These are phyloP conservation scores for Metschnikowia bowlesiae DNA, from an alignment of 805 yeast genomes.

Conservation along the genomic window DNA sequence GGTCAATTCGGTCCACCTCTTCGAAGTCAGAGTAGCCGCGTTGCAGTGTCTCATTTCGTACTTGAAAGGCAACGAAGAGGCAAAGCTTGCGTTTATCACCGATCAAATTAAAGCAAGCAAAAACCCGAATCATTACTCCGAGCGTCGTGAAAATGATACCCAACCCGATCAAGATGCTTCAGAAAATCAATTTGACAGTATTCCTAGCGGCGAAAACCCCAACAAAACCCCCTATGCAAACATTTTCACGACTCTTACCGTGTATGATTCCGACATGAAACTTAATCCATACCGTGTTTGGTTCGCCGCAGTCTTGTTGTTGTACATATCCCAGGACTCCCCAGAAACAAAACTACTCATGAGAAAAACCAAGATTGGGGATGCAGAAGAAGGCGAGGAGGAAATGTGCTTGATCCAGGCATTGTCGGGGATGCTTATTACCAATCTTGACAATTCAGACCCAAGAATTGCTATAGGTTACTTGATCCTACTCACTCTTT, in stretches of 20 bases:
- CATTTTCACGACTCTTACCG: slow-evolving; percentile 65
- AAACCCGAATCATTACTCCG: slow-evolving; percentile 22
- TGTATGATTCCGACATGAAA: slow-evolving; percentile 58
- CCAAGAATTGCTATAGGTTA: slow-evolving; percentile 77
- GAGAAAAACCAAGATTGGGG: slow-evolving; percentile 51
- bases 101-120: slow-evolving; percentile 54
- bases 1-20: slow-evolving; percentile 77
- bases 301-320: slow-evolving; percentile 70
- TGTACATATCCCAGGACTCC: slow-evolving; percentile 56
- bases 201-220: slow-evolving; percentile 1
- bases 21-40: slow-evolving; percentile 77
- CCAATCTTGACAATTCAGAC: slow-evolving; percentile 58
- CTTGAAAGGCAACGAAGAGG: slow-evolving; percentile 57
- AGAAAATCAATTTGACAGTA: background rate
- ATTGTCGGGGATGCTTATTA: slow-evolving; percentile 65
- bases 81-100: slow-evolving; percentile 56
- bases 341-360: slow-evolving; percentile 47
- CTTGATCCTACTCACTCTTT: slow-evolving; percentile 62
- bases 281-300: slow-evolving; percentile 84
- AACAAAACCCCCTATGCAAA: slow-evolving; percentile 46
- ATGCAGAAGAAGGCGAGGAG: slow-evolving; percentile 61
- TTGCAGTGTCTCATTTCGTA: slow-evolving; percentile 62
- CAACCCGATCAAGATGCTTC: background rate
- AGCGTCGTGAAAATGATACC: slow-evolving; percentile 7
- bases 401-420: slow-evolving; percentile 69